Evolutionary conservation across 2,329 filamentous ascomycete genomes (phyloP).

Genomic region (Trichophaea hybrida): DNA sequence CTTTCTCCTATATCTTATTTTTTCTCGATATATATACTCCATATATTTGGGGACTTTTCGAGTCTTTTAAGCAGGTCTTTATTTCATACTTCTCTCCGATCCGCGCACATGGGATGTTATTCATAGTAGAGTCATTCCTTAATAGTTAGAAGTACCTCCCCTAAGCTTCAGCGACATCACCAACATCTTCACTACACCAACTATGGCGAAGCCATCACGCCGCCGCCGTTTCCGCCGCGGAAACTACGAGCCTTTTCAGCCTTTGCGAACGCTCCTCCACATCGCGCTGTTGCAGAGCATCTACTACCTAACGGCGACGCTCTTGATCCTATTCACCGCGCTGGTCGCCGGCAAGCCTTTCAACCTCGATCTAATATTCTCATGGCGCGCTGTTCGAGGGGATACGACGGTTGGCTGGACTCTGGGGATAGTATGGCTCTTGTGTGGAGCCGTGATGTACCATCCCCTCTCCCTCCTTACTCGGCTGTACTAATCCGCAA

Average conservation of each 20-base stretch:
- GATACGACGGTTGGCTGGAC: constrained; percentile 50
- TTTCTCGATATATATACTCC: too few species aligned
- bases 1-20: too few species aligned
- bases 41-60: too few species aligned
- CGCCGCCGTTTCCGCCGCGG: background rate
- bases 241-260: constrained; percentile 38
- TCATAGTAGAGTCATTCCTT: too few species aligned
- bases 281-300: constrained; percentile 44
- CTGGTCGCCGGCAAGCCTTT: constrained; percentile 45
- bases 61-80: too few species aligned
- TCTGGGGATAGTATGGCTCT: constrained; percentile 43
- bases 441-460: constrained; percentile 34
- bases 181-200: background rate
- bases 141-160: background rate
- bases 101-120: too few species aligned
- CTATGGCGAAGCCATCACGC: background rate
- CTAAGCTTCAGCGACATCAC: background rate
- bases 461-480: constrained; percentile 5
- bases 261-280: constrained; percentile 45
- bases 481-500: background rate
- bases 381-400: constrained; percentile 43
- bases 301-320: constrained; percentile 40
- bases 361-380: constrained; percentile 40
- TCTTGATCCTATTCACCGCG: constrained; percentile 44
- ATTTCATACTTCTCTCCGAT: too few species aligned